Percentiles rank a stretch among this genome's conserved stretches.
Evolutionary conservation across 2,329 filamentous ascomycete genomes (phyloP).

Genomic region (Pseudogymnoascus destructans): DNA sequence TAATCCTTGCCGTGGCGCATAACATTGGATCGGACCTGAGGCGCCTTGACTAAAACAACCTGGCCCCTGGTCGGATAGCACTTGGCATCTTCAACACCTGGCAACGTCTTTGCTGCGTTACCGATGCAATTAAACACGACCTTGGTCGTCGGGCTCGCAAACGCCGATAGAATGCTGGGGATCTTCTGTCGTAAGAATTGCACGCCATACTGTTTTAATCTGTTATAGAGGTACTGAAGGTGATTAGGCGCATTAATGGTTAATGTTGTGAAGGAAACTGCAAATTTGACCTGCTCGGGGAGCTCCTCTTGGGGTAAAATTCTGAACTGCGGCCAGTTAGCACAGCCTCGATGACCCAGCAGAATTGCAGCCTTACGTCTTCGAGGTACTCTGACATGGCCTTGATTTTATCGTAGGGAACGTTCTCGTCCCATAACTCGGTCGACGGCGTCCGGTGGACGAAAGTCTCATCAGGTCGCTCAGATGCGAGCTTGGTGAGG

Average conservation of each 20-base stretch:
- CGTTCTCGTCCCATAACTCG: conserved; percentile 31
- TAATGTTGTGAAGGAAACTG: conserved; percentile 28
- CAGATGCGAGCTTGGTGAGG: conserved; percentile 26
- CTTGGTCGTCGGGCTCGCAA: conserved; percentile 10
- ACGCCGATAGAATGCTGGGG: conserved; percentile 22
- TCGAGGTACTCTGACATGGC: conserved; percentile 31
- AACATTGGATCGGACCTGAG: conserved; percentile 27
- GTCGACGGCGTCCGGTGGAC: conserved; percentile 29
- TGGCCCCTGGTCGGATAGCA: conserved; percentile 21
- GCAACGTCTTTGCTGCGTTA: conserved; percentile 12
- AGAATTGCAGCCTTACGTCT: conserved; percentile 23
- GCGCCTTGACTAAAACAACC: conserved; percentile 26
- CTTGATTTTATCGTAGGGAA: conserved; percentile 30
- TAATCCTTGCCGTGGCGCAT: conserved; percentile 31
- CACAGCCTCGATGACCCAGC: neutral
- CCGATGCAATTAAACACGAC: conserved; percentile 15
- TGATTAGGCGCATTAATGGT: conserved; percentile 30
- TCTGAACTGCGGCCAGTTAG: conserved; percentile 21
- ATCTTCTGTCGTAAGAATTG: conserved; percentile 25
- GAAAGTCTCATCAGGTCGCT: conserved; percentile 24
- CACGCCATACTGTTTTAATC: conserved; percentile 25
- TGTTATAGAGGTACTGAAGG: conserved; percentile 24
- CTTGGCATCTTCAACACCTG: conserved; percentile 16
- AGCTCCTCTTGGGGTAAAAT: conserved; percentile 23
- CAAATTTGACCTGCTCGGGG: conserved; percentile 26